phyloP scores from a whole-genome alignment of 2,329 filamentous ascomycete genomes.

The Penicillium sp. region DNA sequence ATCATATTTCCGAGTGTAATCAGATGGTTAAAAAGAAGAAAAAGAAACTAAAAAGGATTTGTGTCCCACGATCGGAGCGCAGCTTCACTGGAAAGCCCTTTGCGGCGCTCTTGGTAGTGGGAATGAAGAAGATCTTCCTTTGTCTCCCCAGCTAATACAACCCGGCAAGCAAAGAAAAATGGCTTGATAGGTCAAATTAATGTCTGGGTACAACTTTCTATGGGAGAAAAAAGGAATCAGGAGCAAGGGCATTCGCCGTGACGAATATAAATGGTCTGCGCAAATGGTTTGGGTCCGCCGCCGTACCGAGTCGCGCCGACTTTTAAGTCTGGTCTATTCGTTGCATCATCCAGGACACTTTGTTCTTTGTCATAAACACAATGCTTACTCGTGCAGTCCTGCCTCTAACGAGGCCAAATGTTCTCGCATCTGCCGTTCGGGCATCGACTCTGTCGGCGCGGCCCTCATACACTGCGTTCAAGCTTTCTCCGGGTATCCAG shows the following conservation, averaged over 20 bases:
- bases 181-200: conserved; percentile 59
- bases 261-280: conserved; percentile 22
- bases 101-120: conserved; percentile 52
- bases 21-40: neutral
- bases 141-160: conserved; percentile 58
- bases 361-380: conserved; percentile 17
- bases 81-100: conserved; percentile 46
- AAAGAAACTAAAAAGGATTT: conserved; percentile 25
- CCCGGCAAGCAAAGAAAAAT: conserved; percentile 52
- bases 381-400: conserved; percentile 49
- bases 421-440: conserved; percentile 37
- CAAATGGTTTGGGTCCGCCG: conserved; percentile 21
- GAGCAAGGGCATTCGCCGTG: conserved; percentile 22
- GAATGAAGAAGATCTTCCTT: conserved; percentile 40
- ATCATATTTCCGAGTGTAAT: conserved; percentile 28
- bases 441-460: conserved; percentile 33
- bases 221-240: conserved; percentile 43
- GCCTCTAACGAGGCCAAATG: conserved; percentile 46
- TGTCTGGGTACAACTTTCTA: conserved; percentile 58
- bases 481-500: conserved; percentile 33
- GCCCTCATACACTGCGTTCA: conserved; percentile 38
- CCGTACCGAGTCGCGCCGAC: conserved; percentile 30
- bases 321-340: conserved; percentile 28
- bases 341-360: conserved; percentile 10
- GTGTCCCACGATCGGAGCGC: conserved; percentile 52